Base-by-base conservation (phyloP, 208 protist species). In the Polymyxa betae region DNA sequence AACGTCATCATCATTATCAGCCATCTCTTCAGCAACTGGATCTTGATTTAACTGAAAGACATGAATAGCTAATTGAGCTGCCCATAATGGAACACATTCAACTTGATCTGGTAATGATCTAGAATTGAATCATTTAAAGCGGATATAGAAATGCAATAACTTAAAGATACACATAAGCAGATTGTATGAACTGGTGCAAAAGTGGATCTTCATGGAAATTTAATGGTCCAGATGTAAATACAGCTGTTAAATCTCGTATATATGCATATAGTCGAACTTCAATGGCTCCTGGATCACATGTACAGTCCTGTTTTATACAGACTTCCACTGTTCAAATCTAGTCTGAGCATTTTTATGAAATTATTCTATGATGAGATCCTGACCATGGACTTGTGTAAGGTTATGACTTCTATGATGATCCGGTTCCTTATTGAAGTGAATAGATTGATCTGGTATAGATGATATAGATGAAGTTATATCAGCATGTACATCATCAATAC, bases 1-100 rank as follows among this genome's bases (percentile, higher is more conserved):
- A 43, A 82, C 72, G 10, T 82, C 72, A 20, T 82, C 72, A 5
- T 82, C 72, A n/a, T 82, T 82, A 43, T 82, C 72, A 5, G 72
- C 72, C 72, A 82, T 82, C 72, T 82, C 72, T 43, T 82, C 72
- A 5, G 72, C 72, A 82, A n/a, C 72, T n/a, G n/a, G 5, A 5
- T 82, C 72, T 5, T 43, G n/a, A 5, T 5, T 38, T 43, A 82
- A 35, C n/a, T 82, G 72, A 82, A 40, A 82, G 72, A 82, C 72
- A 82, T n/a, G n/a, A 20, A 82, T 82, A n/a, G n/a, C 5, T 35
- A 82, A 20, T 40, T 82, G 16, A 20, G 72, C 72, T 12, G 35
- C 35, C 72, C 72, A 82, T 20, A 82, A 82, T 43, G 72, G 72
- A n/a, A 82, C 72, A 82, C 72, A 82, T 5, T 5, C 40, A n/a